Base-by-base conservation (phyloP, 176 grass and related monocot genomes). In the Oryza brachyantha region DNA sequence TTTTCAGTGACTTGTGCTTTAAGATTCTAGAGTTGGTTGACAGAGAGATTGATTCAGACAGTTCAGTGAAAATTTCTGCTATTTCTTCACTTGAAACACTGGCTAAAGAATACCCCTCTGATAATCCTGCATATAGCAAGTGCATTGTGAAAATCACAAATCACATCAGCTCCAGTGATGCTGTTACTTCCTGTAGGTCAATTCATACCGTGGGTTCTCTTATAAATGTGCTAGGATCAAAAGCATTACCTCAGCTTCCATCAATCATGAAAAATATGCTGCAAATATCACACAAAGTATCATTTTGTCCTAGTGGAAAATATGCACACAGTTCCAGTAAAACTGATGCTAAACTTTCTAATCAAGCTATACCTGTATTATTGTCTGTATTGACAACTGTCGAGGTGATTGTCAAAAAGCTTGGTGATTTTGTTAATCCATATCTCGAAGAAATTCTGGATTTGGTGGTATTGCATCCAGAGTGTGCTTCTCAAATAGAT, bases 401-500 rank as follows among this genome's bases (percentile, higher is more conserved):
- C 25, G 92, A 97, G 83, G 87, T 80, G 76, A 82, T 94, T 88
- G 75, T 94, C 13, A 81, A 94, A 76, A 94, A 90, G 81, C 85
- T 94, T 81, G 87, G 89, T 3, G 91, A 91, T 50, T 94, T 94
- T 82, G 29, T 97, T 72, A 97, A 93, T 93, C 94, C 87, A 79
- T 94, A 97, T 86, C 74, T 97, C 43, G 84, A 77, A 37, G 84
- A 81, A 45, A 88, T 85, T 58, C 69, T 97, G 74, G 89, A 97
- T 84, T 85, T 92, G 31, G 67, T 92, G 28, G 71, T 97, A 65
- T 63, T 92, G 52, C 89, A 89, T 88, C 82, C 83, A 59, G 87
- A 94, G 77, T 92, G 86, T 90, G 57, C 70, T 64, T 41, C 77
- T 80, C 73, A 74, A 69, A 66, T 74, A 17, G 87, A 94, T 8